Percentiles rank a stretch among this genome's conserved stretches.
phyloP scores from a whole-genome alignment of 805 yeast species.

The Torulaspora quercuum region DNA sequence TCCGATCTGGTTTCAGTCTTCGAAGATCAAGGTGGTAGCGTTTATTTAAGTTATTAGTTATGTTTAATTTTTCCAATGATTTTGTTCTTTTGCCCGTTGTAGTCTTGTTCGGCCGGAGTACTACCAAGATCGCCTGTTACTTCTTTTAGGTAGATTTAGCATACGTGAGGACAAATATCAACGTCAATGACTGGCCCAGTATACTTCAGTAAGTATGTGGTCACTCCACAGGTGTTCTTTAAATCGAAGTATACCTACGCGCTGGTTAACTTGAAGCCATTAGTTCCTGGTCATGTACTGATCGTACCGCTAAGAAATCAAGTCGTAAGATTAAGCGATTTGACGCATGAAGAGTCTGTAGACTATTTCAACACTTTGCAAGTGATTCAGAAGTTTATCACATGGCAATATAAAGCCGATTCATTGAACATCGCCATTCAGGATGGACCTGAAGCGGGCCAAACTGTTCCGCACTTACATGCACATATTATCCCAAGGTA shows the following conservation, averaged over 20 bases:
- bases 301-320: slow-evolving; percentile 76
- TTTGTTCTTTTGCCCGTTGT: too few species aligned
- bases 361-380: slow-evolving; percentile 82
- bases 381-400: slow-evolving; percentile 63
- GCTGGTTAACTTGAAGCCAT: slow-evolving; percentile 84
- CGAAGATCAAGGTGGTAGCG: slow-evolving; percentile 75
- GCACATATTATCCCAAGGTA: slow-evolving; percentile 90
- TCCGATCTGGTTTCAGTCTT: slow-evolving; percentile 62
- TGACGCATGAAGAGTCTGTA: slow-evolving; percentile 63
- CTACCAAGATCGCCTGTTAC: too few species aligned
- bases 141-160: neutral
- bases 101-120: too few species aligned
- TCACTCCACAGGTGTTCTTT: slow-evolving; percentile 36
- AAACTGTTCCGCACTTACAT: slow-evolving; percentile 92
- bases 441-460: slow-evolving; percentile 96
- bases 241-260: slow-evolving; percentile 69
- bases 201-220: slow-evolving; percentile 35
- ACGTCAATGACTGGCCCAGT: slow-evolving; percentile 16
- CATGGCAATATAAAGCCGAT: slow-evolving; percentile 67
- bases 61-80: too few species aligned
- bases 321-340: slow-evolving; percentile 59
- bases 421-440: slow-evolving; percentile 88
- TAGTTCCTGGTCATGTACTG: slow-evolving; percentile 90
- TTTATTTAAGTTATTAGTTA: slow-evolving; percentile 49
- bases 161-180: neutral